Conservation (phyloP, 257 asterid species). For the Solanum lycopersicoides region DNA sequence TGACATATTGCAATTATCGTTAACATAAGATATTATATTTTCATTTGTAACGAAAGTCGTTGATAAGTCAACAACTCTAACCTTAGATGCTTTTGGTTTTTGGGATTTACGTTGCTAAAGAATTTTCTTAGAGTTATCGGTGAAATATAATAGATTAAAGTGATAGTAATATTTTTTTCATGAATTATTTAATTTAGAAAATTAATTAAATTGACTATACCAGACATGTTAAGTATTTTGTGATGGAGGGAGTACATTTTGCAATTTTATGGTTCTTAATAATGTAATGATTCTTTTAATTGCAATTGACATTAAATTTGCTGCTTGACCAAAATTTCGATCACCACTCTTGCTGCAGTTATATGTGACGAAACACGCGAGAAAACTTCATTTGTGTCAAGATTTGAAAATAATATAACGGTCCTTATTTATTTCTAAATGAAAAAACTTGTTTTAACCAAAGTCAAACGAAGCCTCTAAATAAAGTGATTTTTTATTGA, state of each 20-base stretch:
- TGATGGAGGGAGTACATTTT: not conserved
- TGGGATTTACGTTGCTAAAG: not conserved
- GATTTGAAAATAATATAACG: not conserved
- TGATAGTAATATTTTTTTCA: not conserved
- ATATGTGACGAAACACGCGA: not conserved
- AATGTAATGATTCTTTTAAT: not conserved
- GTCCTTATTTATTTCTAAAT: not conserved
- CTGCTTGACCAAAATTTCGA: not conserved
- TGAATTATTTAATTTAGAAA: too few relatives aligned
- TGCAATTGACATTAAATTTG: not conserved
- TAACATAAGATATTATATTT: not conserved
- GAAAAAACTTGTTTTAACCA: not conserved
- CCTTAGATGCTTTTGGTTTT: not conserved
- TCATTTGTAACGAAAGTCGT: not conserved
- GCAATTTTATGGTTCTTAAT: not conserved
- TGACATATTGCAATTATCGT: not conserved
- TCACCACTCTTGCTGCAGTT: not conserved
- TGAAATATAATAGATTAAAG: not conserved
- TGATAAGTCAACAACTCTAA: not conserved
- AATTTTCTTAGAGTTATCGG: too few relatives aligned
- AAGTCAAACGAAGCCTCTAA: not conserved
- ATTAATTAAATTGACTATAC: not conserved
- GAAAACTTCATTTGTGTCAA: not conserved
- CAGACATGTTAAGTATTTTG: not conserved
- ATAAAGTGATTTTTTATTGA: not conserved